These are phyloP conservation scores for Hericium rajendrae DNA, from an alignment of 768 basidiomycete species.

Conservation along the genomic window DNA sequence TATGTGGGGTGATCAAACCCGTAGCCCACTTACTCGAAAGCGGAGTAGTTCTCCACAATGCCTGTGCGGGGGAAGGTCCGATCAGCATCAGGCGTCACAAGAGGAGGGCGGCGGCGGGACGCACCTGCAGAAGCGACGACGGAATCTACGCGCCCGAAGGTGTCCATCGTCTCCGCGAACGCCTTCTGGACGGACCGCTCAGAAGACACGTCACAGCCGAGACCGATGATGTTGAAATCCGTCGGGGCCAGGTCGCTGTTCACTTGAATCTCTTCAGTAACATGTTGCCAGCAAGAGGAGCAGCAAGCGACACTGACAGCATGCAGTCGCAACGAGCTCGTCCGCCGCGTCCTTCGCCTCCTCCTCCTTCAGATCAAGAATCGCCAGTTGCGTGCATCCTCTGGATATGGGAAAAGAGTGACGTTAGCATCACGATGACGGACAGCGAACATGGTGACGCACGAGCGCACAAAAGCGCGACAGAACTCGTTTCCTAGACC, in stretches of 20 bases:
- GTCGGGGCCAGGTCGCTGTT: constrained; percentile 45
- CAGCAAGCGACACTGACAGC: constrained; percentile 26
- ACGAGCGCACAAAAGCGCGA: constrained; percentile 83
- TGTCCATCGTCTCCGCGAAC: constrained; percentile 52
- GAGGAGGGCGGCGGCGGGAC: constrained; percentile 14
- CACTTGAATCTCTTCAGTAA: constrained; percentile 31
- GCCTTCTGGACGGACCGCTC: constrained; percentile 71
- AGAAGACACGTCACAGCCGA: constrained; percentile 83
- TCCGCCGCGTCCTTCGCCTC: constrained; percentile 61
- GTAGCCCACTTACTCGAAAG: constrained; percentile 56
- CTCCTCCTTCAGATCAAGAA: constrained; percentile 70
- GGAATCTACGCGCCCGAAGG: constrained; percentile 65
- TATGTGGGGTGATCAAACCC: too few relatives aligned
- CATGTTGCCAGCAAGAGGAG: constrained; percentile 9
- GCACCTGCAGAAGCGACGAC: constrained; percentile 85
- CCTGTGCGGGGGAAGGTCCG: constrained; percentile 29
- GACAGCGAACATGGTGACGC: constrained; percentile 19
- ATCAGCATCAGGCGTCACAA: background rate
- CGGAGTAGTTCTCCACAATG: constrained; percentile 82
- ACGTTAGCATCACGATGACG: background rate
- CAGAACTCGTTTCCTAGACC: constrained; percentile 90
- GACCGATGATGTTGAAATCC: constrained; percentile 58
- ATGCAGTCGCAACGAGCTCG: constrained; percentile 52
- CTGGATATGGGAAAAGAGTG: constrained; percentile 25
- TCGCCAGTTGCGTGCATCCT: constrained; percentile 70